phyloP scores from a whole-genome alignment of 73 alveolate species.

The Paramecium sonneborni region DNA sequence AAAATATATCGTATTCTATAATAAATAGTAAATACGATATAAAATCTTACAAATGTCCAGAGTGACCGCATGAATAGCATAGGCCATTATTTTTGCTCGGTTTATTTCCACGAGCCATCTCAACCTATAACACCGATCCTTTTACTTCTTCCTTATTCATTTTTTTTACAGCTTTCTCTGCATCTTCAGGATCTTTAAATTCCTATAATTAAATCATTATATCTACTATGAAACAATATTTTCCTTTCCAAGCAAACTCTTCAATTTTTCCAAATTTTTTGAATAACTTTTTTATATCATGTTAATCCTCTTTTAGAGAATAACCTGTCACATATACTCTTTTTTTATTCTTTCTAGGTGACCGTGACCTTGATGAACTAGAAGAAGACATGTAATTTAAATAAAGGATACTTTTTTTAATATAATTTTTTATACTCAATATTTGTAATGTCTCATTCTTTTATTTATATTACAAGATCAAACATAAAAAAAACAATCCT shows the following conservation, averaged over 20 bases:
- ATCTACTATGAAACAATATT: slow-evolving; percentile 48
- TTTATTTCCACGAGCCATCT: slow-evolving; percentile 55
- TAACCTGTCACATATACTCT: slow-evolving; percentile 56
- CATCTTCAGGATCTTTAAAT: slow-evolving; percentile 45
- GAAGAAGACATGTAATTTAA: slow-evolving; percentile 25
- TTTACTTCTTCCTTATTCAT: slow-evolving; percentile 52
- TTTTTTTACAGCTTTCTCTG: slow-evolving; percentile 50
- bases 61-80: slow-evolving; percentile 30
- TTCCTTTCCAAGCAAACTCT: slow-evolving; percentile 58
- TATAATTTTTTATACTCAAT: slow-evolving; percentile 1
- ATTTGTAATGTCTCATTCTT: no score
- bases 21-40: background rate
- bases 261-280: slow-evolving; percentile 53
- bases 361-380: slow-evolving; percentile 46
- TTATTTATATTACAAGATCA: no score
- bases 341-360: slow-evolving; percentile 39
- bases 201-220: background rate
- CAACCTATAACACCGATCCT: slow-evolving; percentile 41
- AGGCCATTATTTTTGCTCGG: slow-evolving; percentile 46
- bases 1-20: background rate
- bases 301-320: slow-evolving; percentile 57
- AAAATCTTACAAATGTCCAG: slow-evolving; percentile 46
- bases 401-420: slow-evolving; percentile 54
- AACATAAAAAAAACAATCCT: no score
- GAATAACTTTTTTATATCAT: slow-evolving; percentile 30